Conservation (phyloP, 768 basidiomycete genomes). For the Solioccasus polychromus region DNA sequence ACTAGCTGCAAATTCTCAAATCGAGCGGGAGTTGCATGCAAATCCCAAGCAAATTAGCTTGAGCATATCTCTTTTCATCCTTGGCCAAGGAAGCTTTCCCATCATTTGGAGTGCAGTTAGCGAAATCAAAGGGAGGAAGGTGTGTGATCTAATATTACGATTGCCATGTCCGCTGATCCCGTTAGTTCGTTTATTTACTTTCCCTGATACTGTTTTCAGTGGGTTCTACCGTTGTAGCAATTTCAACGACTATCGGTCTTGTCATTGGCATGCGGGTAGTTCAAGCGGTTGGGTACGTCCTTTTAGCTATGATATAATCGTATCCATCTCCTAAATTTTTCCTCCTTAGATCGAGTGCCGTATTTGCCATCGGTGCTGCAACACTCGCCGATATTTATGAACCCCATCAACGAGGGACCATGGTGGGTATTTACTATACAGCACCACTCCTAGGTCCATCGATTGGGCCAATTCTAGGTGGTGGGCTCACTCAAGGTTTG, state of each 20-base stretch:
- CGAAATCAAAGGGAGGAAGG: conserved; percentile 72
- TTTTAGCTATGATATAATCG: not conserved
- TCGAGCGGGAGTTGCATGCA: conserved; percentile 61
- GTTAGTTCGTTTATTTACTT: conserved; percentile 52
- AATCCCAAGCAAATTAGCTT: conserved; percentile 61
- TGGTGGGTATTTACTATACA: conserved; percentile 80
- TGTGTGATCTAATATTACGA: conserved; percentile 24
- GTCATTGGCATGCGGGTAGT: conserved; percentile 68
- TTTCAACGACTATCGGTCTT: conserved; percentile 51
- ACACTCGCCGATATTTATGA: conserved; percentile 81
- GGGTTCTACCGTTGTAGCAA: conserved; percentile 57
- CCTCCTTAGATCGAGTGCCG: conserved; percentile 53
- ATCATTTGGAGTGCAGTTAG: conserved; percentile 32
- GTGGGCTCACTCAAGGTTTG: conserved; percentile 61
- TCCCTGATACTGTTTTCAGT: conserved; percentile 52
- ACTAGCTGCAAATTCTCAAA: conserved; percentile 64
- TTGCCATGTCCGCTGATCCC: not conserved
- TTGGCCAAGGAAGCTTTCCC: conserved; percentile 58
- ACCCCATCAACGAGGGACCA: conserved; percentile 67
- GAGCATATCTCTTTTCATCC: conserved; percentile 68
- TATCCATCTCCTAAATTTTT: not conserved
- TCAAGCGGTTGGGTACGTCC: conserved; percentile 57
- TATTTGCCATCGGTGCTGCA: conserved; percentile 64
- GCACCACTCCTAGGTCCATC: conserved; percentile 75
- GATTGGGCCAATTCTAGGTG: conserved; percentile 69